Conservation (phyloP, 495 filamentous ascomycete species). For the Daldinia concentrica region DNA sequence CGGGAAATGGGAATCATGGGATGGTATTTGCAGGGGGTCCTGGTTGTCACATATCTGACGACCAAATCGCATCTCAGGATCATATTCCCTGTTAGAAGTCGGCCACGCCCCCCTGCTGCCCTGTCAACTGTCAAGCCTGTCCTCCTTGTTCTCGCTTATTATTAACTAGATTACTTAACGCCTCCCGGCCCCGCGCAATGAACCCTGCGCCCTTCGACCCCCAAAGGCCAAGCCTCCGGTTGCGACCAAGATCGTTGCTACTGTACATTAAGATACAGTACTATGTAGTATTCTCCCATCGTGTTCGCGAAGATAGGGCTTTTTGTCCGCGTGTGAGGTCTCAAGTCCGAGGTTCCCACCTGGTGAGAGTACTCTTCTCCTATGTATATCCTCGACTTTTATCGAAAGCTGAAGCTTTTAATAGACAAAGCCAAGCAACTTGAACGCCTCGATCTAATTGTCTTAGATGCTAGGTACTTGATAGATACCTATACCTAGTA, state of each 20-base stretch:
- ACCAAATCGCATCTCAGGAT: slow-evolving; percentile 43
- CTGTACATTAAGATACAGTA: slow-evolving; percentile 15
- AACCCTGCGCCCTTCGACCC: slow-evolving; percentile 25
- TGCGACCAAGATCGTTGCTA: slow-evolving; percentile 40
- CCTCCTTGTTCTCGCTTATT: slow-evolving; percentile 37
- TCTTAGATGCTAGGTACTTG: too few relatives aligned
- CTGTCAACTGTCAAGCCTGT: slow-evolving; percentile 42
- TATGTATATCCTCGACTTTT: background rate
- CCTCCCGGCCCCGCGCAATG: slow-evolving; percentile 24
- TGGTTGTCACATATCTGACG: slow-evolving; percentile 41
- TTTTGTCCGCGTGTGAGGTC: slow-evolving; percentile 6
- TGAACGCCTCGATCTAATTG: too few relatives aligned
- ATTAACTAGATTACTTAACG: slow-evolving; percentile 40
- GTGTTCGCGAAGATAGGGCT: slow-evolving; percentile 2
- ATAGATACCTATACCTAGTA: too few relatives aligned
- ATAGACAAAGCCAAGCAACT: too few relatives aligned
- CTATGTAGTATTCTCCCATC: background rate
- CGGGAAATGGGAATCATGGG: slow-evolving; percentile 41
- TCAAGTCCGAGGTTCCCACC: background rate
- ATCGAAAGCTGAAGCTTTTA: background rate
- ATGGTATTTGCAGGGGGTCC: slow-evolving; percentile 36
- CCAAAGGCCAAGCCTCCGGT: slow-evolving; percentile 36
- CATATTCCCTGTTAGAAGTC: slow-evolving; percentile 35
- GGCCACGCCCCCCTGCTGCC: slow-evolving; percentile 12
- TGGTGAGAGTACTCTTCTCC: background rate